Percentiles rank a stretch among this genome's conserved stretches.
Evolutionary conservation across 495 filamentous ascomycete genomes (phyloP).

Genomic region (Xanthoparmelia taractica): DNA sequence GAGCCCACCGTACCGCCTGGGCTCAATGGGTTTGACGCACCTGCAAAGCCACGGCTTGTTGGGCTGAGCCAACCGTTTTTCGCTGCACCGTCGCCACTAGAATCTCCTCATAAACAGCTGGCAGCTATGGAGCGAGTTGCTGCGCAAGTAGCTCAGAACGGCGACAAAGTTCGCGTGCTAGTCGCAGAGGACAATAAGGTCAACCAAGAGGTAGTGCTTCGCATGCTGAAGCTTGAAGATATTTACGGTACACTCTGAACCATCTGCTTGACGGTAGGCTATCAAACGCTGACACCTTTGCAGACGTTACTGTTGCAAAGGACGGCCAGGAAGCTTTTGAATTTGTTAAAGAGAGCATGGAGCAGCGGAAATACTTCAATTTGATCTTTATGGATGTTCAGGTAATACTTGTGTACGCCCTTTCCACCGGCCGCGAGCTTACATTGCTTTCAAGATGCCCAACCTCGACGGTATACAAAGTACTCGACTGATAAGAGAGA

Average conservation of each 20-base stretch:
- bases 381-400: constrained; percentile 90
- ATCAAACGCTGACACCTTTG: constrained; percentile 20
- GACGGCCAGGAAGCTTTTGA: constrained; percentile 88
- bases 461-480: constrained; percentile 84
- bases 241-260: constrained; percentile 43
- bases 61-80: constrained; percentile 85
- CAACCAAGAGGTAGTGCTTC: constrained; percentile 88
- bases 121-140: constrained; percentile 45
- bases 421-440: neutral
- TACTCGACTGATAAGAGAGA: constrained; percentile 75
- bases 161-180: constrained; percentile 67
- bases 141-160: constrained; percentile 37
- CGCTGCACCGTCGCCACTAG: constrained; percentile 47
- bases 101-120: constrained; percentile 38
- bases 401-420: constrained; percentile 3
- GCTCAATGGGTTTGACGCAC: constrained; percentile 24
- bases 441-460: constrained; percentile 57
- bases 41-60: constrained; percentile 60
- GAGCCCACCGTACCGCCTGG: constrained; percentile 12
- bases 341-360: constrained; percentile 74
- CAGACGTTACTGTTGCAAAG: constrained; percentile 70
- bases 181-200: constrained; percentile 92
- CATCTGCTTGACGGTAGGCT: neutral
- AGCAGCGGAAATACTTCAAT: constrained; percentile 60
- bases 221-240: constrained; percentile 63